Conservation (phyloP, 176 grass and related monocot genomes). For the Raddia guianensis region DNA sequence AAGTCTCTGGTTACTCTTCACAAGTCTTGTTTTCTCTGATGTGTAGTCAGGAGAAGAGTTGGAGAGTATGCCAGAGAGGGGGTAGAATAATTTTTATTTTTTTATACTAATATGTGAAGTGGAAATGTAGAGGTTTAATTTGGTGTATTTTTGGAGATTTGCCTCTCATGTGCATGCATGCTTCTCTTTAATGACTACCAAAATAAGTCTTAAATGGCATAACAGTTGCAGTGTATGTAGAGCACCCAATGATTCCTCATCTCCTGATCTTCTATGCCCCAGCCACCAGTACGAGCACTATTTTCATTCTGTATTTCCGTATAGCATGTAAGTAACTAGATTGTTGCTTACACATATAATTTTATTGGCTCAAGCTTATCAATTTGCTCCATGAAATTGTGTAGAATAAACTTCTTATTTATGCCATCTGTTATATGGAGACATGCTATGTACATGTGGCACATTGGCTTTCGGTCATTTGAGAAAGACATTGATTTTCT, state of each 20-base stretch:
- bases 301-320: not conserved
- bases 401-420: not conserved
- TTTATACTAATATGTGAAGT: not conserved
- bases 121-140: not conserved
- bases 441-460: not conserved
- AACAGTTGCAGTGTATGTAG: not conserved
- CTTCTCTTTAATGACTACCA: not conserved
- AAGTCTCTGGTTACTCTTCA: not conserved
- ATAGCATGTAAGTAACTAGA: not conserved
- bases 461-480: not conserved
- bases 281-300: not conserved
- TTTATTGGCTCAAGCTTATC: slow-evolving; percentile 10
- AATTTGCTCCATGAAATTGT: slow-evolving; percentile 20
- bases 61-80: not conserved
- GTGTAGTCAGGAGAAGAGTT: not conserved
- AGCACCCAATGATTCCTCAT: not conserved
- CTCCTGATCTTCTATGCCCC: not conserved
- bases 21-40: not conserved
- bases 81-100: not conserved
- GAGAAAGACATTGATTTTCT: not conserved
- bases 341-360: not conserved
- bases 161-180: not conserved
- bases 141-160: not conserved
- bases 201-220: slow-evolving; percentile 7
- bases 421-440: not conserved